A percentile compares a stretch with the other conserved stretches of the same genome.
Evolutionary conservation across 495 filamentous ascomycete genomes (phyloP).

Genomic region (Tetracladium marchalianum): DNA sequence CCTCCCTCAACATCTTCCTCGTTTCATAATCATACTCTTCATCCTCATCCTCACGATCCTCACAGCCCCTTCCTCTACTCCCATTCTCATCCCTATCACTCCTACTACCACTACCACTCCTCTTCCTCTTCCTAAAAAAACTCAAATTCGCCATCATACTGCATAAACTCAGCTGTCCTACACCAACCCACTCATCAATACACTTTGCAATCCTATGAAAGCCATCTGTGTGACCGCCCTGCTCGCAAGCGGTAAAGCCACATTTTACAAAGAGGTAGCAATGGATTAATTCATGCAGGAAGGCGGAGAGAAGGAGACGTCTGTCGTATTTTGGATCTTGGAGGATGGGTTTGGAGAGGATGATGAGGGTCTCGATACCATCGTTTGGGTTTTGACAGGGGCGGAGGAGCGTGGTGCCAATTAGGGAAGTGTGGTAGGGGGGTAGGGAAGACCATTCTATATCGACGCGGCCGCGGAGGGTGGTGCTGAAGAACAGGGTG

Average conservation of each 20-base stretch:
- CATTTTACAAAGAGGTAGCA: conserved; percentile 46
- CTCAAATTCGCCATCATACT: conserved; percentile 43
- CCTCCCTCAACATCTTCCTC: too few species aligned
- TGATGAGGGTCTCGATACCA: conserved; percentile 45
- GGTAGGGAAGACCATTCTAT: conserved; percentile 38
- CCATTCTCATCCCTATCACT: too few species aligned
- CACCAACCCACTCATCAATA: conserved; percentile 44
- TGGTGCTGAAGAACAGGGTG: conserved; percentile 43
- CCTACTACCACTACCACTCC: too few species aligned
- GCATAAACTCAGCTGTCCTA: conserved; percentile 32
- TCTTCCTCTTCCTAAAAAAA: conserved; percentile 5
- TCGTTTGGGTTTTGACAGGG: conserved; percentile 21
- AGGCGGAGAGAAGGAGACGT: conserved; percentile 43
- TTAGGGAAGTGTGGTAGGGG: conserved; percentile 30
- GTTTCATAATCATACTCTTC: too few species aligned
- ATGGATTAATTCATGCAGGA: conserved; percentile 49
- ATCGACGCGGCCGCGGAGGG: conserved; percentile 34
- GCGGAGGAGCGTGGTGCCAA: conserved; percentile 44
- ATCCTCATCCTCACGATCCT: too few species aligned
- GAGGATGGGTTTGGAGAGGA: conserved; percentile 40
- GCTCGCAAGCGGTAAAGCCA: conserved; percentile 35
- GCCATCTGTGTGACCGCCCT: conserved; percentile 42
- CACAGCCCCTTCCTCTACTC: too few species aligned
- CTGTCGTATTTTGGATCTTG: conserved; percentile 34
- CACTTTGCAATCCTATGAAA: conserved; percentile 38